These are phyloP conservation scores for Leishmania tropica DNA, from an alignment of 208 protist species.

Conservation along the genomic window DNA sequence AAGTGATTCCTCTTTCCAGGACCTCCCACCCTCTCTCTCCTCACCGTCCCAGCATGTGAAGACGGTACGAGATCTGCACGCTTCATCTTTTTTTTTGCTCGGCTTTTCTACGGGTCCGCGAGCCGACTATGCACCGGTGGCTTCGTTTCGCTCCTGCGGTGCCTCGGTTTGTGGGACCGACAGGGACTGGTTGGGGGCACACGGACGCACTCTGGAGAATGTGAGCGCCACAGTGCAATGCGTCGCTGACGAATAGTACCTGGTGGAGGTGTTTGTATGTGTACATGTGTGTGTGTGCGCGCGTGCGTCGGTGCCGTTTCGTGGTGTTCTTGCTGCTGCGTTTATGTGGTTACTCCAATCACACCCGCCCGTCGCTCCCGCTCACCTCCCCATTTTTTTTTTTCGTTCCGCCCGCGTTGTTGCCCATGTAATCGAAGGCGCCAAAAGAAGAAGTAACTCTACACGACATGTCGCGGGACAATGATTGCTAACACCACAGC, in stretches of 20 bases:
- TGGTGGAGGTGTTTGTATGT: neutral
- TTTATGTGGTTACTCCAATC: neutral
- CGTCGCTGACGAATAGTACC: neutral
- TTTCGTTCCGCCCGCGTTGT: neutral
- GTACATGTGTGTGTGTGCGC: neutral
- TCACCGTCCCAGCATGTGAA: neutral
- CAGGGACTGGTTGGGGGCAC: neutral
- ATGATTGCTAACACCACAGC: neutral
- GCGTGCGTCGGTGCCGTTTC: neutral
- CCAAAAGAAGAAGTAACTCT: neutral
- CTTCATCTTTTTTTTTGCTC: neutral
- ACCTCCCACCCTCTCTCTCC: slow-evolving; percentile 6
- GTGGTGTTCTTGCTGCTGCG: neutral
- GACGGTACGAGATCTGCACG: neutral
- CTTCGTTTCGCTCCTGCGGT: neutral
- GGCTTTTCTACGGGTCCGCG: neutral
- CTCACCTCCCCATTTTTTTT: neutral
- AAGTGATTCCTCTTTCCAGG: neutral
- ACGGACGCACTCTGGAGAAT: neutral
- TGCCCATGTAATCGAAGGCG: neutral
- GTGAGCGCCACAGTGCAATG: neutral
- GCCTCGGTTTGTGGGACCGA: neutral
- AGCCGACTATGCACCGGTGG: neutral
- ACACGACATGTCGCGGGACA: neutral
- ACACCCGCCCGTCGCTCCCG: neutral